phyloP scores from a whole-genome alignment of 2,329 filamentous ascomycete genomes.

The Penicillium polonicum region DNA sequence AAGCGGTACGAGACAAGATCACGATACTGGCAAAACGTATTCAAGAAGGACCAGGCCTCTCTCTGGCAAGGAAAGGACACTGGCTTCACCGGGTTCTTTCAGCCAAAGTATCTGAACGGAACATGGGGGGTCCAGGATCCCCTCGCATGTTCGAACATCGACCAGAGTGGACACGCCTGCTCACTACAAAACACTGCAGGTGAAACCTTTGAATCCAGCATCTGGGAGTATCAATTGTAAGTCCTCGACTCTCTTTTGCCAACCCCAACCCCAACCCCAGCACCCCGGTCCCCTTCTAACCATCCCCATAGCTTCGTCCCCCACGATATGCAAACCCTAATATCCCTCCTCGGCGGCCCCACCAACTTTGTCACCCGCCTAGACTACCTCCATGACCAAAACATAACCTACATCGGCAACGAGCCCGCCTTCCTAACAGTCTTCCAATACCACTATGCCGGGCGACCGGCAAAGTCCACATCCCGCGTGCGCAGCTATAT shows the following conservation, averaged over 20 bases:
- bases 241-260: conserved; percentile 37
- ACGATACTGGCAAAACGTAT: conserved; percentile 68
- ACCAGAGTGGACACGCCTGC: conserved; percentile 38
- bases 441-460: conserved; percentile 69
- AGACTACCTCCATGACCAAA: conserved; percentile 62
- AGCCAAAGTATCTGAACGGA: conserved; percentile 65
- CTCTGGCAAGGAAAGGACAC: conserved; percentile 58
- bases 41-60: conserved; percentile 60
- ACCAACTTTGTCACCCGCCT: conserved; percentile 57
- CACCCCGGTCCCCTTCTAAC: conserved; percentile 27
- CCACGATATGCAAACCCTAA: conserved; percentile 53
- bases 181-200: conserved; percentile 35
- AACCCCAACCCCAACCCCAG: conserved; percentile 37
- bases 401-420: conserved; percentile 66
- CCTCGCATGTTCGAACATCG: conserved; percentile 57
- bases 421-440: conserved; percentile 63
- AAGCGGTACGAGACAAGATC: conserved; percentile 61
- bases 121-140: conserved; percentile 68
- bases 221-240: conserved; percentile 47
- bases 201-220: conserved; percentile 38
- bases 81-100: conserved; percentile 70
- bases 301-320: conserved; percentile 50
- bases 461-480: conserved; percentile 55
- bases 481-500: conserved; percentile 63
- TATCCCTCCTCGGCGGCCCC: conserved; percentile 60